A percentile compares a stretch with the other conserved stretches of the same genome.
phyloP scores from a whole-genome alignment of 257 asterid species.

The Rubia yunnanensis region DNA sequence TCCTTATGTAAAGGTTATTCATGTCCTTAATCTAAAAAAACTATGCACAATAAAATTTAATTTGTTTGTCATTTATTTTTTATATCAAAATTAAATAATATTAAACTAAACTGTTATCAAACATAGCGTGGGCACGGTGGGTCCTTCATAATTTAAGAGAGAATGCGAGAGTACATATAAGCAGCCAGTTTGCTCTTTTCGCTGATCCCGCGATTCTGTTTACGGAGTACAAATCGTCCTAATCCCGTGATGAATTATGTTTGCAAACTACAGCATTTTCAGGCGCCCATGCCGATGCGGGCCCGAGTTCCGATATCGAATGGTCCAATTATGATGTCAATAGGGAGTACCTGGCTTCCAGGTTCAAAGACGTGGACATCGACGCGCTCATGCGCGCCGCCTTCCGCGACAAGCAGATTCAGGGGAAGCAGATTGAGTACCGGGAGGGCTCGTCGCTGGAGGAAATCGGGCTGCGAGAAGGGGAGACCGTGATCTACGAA shows the following conservation, averaged over 20 bases:
- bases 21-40: too few species aligned
- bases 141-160: background rate
- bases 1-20: too few species aligned
- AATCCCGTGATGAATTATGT: background rate
- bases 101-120: too few species aligned
- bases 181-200: background rate
- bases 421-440: background rate
- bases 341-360: conserved; percentile 14
- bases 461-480: background rate
- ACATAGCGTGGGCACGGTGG: too few species aligned
- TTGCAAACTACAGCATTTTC: background rate
- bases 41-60: too few species aligned
- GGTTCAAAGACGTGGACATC: conserved; percentile 22
- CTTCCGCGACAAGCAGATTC: conserved; percentile 5
- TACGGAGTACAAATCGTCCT: background rate
- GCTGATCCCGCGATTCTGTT: background rate
- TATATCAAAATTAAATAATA: too few species aligned
- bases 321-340: conserved; percentile 4
- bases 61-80: too few species aligned
- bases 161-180: background rate
- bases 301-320: conserved; percentile 6
- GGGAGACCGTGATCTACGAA: conserved; percentile 14
- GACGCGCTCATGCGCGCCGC: conserved; percentile 17
- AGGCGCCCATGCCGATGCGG: too few species aligned
- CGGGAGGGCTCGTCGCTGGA: background rate